Base-by-base conservation (phyloP, 805 yeast genomes). In the Metschnikowia orientalis region DNA sequence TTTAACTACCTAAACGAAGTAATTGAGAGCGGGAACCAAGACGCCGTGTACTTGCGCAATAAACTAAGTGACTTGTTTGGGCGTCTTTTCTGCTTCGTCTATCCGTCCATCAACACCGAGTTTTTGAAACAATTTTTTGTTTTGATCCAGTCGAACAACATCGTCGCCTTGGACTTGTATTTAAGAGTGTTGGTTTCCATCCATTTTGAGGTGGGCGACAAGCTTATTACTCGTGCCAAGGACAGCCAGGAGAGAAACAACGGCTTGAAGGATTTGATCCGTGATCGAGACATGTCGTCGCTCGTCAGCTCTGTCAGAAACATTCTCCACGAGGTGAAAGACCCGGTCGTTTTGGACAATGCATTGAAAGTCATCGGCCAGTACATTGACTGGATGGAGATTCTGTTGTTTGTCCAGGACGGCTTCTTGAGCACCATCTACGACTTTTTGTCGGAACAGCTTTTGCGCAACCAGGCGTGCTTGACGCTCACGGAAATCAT, bases 141-240 rank as follows among this genome's bases (percentile, higher is more conserved):
- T 17, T 37, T 55, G 11, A 39, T 49, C 14, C 42, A 38, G 11
- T 29, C 53, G 6, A 36, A 42, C 18, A 47, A 50, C 17, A 39
- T 40, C 39, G 41, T 48, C 21, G 40, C 45, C 24, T 42, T 71
- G 8, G 97, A 89, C 51, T 75, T 84, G 56, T 88, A 82, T 56
- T 58, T 81, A 23, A 73, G 96, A 51, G 73, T 87, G 6, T 63
- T 88, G 38, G 57, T 78, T 26, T 75, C 82, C 18, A 77, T 92
- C 40, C 97, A 92, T 56, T 79, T 80, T 18, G 96, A 89, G 59
- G 87, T 92, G 46, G 98, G 95, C 20, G 98, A 92, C 56, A 92
- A 84, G 53, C 72, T 89, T 45, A 82, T 88, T 43, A 61, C 78
- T 19, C 75, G 95, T 48, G 75, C 81, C 12, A 76, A 76, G 44